Base-by-base conservation (phyloP, 306 rosid species). In the Rubus idaeus region DNA sequence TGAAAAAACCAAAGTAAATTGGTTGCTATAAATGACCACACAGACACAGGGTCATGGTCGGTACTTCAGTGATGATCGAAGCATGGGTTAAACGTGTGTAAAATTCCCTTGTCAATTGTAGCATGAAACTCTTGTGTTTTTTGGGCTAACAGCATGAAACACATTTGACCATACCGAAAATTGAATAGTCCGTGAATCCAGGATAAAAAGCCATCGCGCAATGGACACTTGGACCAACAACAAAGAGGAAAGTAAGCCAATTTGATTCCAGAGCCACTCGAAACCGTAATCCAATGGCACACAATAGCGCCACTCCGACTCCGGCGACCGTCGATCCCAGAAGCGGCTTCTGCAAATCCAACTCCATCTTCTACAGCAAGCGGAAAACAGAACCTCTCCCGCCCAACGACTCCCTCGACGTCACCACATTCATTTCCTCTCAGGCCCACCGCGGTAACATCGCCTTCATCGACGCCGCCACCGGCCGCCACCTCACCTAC, bases 391-490 rank as follows among this genome's bases (percentile, higher is more conserved):
- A 83, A 4, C 81, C 92, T 2, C 92, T 90, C 8, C 92, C 96
- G 17, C 95, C 85, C 2, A 89, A 87, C 70, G 60, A 57, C 30
- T 77, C 82, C 12, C 52, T 92, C 8, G 96, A 95, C 17, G 85
- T 87, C 5, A 88, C 96, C 71, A 88, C 96, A 3, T 92, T 95
- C 87, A 87, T 95, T 83, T 89, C 98, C 42, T 90, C 96, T 39
- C 87, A 81, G 8, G 84, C 96, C 42, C 98, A 95, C 83, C 80
- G 55, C 2, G 97, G 96, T 60, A 84, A 47, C 51, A 49, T 74
- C 35, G 98, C 96, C 76, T 88, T 90, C 93, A 66, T 95, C 79
- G 96, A 95, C 73, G 93, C 96, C 77, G 52, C 92, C 85, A 88
- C 96, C 9, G 96, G 93, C 71, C 86, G 49, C 50, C 83, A 86